Conservation (phyloP, 352 stramenopile genomes). For the Achlya hypogyna region DNA sequence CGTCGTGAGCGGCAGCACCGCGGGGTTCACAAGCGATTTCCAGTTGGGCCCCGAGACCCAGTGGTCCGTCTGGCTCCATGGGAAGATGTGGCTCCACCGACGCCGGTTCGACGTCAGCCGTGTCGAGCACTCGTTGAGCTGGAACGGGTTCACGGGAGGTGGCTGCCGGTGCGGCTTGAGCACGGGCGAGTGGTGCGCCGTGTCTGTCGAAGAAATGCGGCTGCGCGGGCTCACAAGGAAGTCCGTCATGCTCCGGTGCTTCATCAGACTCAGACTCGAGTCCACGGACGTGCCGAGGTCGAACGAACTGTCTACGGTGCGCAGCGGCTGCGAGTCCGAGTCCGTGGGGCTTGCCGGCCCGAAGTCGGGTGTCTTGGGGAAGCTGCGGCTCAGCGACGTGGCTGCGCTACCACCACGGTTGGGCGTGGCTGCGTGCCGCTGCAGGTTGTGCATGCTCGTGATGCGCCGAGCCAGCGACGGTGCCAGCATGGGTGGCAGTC, state of each 20-base stretch:
- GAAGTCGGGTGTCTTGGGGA: not conserved
- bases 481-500: not conserved
- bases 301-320: not conserved
- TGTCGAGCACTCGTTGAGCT: slow-evolving; percentile 4
- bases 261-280: not conserved
- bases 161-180: not conserved
- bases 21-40: slow-evolving; percentile 92
- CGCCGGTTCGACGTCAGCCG: slow-evolving; percentile 78
- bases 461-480: not conserved
- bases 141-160: not conserved
- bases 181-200: not conserved
- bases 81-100: slow-evolving; percentile 95
- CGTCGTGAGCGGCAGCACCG: slow-evolving; percentile 87
- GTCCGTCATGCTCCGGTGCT: not conserved
- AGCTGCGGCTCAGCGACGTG: not conserved
- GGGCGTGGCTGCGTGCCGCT: not conserved
- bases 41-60: slow-evolving; percentile 89
- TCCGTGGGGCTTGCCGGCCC: not conserved
- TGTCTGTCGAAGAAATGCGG: not conserved
- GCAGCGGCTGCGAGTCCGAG: not conserved
- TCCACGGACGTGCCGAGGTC: slow-evolving; percentile 4
- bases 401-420: not conserved
- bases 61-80: slow-evolving; percentile 43
- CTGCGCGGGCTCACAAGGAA: slow-evolving; percentile 3
- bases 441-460: slow-evolving; percentile 19